phyloP scores from a whole-genome alignment of 75 land plant genomes.

The Ceratopteris richardii region DNA sequence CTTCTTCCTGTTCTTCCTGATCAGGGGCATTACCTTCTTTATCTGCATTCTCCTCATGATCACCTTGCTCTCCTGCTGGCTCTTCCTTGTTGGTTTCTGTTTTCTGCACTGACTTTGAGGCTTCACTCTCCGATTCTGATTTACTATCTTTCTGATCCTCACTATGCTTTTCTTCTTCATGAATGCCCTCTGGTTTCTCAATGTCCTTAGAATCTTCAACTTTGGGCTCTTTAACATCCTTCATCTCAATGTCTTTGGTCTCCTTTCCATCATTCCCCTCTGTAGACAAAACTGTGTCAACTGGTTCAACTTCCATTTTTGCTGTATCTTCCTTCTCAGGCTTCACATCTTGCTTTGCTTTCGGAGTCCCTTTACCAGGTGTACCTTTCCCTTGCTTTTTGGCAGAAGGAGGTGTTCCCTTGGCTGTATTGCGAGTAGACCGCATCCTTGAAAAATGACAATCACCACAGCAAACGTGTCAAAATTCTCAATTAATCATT shows the following conservation, averaged over 20 bases:
- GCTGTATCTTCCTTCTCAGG: background rate
- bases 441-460: too few relatives aligned
- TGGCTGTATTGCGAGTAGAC: conserved; percentile 5
- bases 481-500: too few relatives aligned
- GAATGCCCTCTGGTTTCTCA: background rate
- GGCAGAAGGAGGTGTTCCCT: conserved; percentile 3
- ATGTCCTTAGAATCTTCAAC: background rate
- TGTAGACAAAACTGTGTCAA: background rate
- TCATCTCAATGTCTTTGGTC: background rate
- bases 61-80: background rate
- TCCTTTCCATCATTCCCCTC: background rate
- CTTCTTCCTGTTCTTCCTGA: conserved; percentile 2
- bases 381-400: background rate
- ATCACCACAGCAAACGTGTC: too few relatives aligned
- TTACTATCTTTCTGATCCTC: background rate
- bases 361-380: background rate
- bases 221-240: background rate
- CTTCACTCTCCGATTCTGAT: background rate
- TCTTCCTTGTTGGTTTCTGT: background rate
- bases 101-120: background rate
- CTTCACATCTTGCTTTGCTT: too few relatives aligned
- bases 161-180: background rate
- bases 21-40: background rate
- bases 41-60: background rate
- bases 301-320: background rate